Conservation (phyloP, 345 rosid genomes). For the Salix viminalis region DNA sequence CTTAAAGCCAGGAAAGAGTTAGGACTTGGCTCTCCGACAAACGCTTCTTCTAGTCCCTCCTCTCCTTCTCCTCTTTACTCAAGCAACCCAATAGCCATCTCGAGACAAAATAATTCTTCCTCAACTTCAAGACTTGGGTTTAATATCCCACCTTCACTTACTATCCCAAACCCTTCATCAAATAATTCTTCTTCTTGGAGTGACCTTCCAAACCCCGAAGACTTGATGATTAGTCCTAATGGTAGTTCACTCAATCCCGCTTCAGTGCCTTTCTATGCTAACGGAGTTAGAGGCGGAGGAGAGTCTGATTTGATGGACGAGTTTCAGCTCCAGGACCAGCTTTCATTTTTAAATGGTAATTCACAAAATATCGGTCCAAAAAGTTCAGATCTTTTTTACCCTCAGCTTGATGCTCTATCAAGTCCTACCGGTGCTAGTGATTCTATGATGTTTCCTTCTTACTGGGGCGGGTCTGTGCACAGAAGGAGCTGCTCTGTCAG, state of each 20-base stretch:
- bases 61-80: slow-evolving; percentile 43
- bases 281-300: slow-evolving; percentile 46
- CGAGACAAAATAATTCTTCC: slow-evolving; percentile 39
- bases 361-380: slow-evolving; percentile 32
- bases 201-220: slow-evolving; percentile 48
- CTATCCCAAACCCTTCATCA: slow-evolving; percentile 39
- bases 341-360: slow-evolving; percentile 57
- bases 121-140: slow-evolving; percentile 34
- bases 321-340: slow-evolving; percentile 61
- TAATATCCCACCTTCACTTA: slow-evolving; percentile 37
- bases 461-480: slow-evolving; percentile 54
- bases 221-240: slow-evolving; percentile 44
- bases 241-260: slow-evolving; percentile 50
- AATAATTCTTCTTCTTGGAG: slow-evolving; percentile 34
- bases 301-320: slow-evolving; percentile 52
- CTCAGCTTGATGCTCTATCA: slow-evolving; percentile 34
- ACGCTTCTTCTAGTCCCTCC: slow-evolving; percentile 46
- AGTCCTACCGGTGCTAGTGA: slow-evolving; percentile 30
- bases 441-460: slow-evolving; percentile 36
- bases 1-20: slow-evolving; percentile 67
- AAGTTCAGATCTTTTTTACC: slow-evolving; percentile 45
- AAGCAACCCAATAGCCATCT: slow-evolving; percentile 28
- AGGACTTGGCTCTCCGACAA: slow-evolving; percentile 38
- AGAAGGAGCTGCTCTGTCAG: slow-evolving; percentile 70
- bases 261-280: slow-evolving; percentile 54